phyloP scores from a whole-genome alignment of 2,329 filamentous ascomycete species.

The Orbilia oligospora region DNA sequence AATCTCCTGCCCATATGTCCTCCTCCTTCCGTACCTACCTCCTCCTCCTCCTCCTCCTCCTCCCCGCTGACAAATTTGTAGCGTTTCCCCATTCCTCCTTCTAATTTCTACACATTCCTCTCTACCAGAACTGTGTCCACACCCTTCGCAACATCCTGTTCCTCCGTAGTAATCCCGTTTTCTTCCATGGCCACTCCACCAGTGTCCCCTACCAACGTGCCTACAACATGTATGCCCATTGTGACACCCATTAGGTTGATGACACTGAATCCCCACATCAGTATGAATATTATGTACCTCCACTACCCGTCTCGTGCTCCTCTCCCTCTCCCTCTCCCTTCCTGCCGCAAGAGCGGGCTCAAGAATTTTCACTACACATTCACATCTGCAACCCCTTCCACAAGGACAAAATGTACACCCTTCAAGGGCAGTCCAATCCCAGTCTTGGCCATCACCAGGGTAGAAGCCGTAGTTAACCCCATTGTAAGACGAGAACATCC shows the following conservation, averaged over 20 bases:
- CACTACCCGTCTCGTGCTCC: slow-evolving; percentile 27
- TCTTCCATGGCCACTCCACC: slow-evolving; percentile 19
- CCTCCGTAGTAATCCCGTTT: background rate
- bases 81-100: slow-evolving; percentile 44
- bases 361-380: slow-evolving; percentile 44
- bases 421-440: slow-evolving; percentile 14
- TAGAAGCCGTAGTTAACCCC: slow-evolving; percentile 7
- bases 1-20: slow-evolving; percentile 33
- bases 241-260: slow-evolving; percentile 4
- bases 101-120: slow-evolving; percentile 58
- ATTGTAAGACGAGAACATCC: background rate
- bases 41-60: slow-evolving; percentile 10
- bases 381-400: slow-evolving; percentile 45
- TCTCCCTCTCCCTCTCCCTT: slow-evolving; percentile 32
- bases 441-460: background rate
- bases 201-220: slow-evolving; percentile 26
- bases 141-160: slow-evolving; percentile 8
- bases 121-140: slow-evolving; percentile 1
- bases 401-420: slow-evolving; percentile 42
- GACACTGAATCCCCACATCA: slow-evolving; percentile 25
- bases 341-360: background rate
- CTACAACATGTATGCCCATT: slow-evolving; percentile 8
- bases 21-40: slow-evolving; percentile 32
- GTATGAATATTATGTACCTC: slow-evolving; percentile 46
- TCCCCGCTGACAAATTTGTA: slow-evolving; percentile 51